Evolutionary conservation across 495 filamentous ascomycete genomes (phyloP), one percentile per base, ranked within the genome.

Genomic region (Xanthoparmelia taractica): DNA sequence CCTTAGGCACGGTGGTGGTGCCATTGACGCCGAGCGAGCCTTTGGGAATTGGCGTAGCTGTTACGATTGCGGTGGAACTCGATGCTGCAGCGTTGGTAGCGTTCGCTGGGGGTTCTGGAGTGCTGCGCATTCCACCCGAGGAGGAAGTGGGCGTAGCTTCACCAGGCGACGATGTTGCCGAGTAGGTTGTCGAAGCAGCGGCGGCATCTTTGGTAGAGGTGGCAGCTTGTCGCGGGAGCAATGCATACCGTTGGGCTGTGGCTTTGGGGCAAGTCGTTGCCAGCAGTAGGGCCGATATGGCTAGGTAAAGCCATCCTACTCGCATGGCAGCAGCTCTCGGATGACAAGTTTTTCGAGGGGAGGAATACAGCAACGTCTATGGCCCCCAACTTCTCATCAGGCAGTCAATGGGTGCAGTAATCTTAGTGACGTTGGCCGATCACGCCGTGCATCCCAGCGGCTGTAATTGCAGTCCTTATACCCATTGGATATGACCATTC

Each of bases 191-290:
- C 38, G 31, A 61, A n/a, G 62, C 56, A 15, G 62, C 57, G 29
- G 62, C 58, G 55, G 47, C 45, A 20, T 58, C 58, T 58, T 56
- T 20, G 12, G 15, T 57, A 40, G 61, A 40, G 2, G 66, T 23
- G 13, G 40, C 55, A 41, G 59, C 59, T 66, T 65, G 29, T 59
- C 64, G 64, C 48, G 55, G 60, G 48, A 66, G 18, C 23, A 67
- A 45, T 25, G 61, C 27, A 45, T 58, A 56, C 31, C 50, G 57
- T 29, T 63, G 38, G 34, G 59, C 65, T 45, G 37, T 50, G 31
- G 60, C 20, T 43, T 17, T 23, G 29, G 60, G 54, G 56, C 34
- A 41, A 41, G 63, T 33, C 25, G 13, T 38, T 34, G 56, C 60
- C 25, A 63, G 37, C 33, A 62, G 41, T 18, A 63, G 33, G 37